phyloP scores from a whole-genome alignment of 176 grass and related monocot genomes.

The Avena eriantha region DNA sequence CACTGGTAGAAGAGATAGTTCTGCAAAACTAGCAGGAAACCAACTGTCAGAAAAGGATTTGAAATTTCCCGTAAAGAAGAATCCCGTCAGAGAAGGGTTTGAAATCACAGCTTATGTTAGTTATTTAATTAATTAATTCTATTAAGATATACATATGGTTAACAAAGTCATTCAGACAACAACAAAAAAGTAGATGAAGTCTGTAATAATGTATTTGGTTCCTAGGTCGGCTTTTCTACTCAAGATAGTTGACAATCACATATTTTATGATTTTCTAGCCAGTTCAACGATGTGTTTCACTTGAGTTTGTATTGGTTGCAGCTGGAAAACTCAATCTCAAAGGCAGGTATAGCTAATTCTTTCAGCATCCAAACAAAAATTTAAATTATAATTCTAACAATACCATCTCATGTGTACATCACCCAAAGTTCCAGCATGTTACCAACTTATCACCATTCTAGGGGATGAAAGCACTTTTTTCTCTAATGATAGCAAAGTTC shows the following conservation, averaged over 20 bases:
- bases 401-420: neutral
- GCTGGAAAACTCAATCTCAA: conserved; percentile 1
- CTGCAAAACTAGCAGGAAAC: conserved; percentile 84
- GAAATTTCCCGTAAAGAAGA: neutral
- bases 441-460: conserved; percentile 34
- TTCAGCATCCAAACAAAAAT: conserved; percentile 26
- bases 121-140: neutral
- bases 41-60: conserved; percentile 47
- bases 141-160: neutral
- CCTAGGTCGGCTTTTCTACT: neutral
- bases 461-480: conserved; percentile 9
- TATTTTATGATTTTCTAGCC: neutral
- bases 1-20: conserved; percentile 68
- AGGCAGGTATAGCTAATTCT: neutral
- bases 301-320: neutral
- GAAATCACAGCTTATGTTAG: neutral
- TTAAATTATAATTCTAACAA: neutral
- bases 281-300: neutral
- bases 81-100: too few relatives aligned
- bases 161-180: conserved; percentile 1
- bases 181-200: neutral
- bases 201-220: conserved; percentile 15
- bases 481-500: conserved; percentile 8
- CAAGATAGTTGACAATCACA: neutral
- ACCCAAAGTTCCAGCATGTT: neutral